Percentiles rank a stretch among this genome's conserved stretches.
These are phyloP conservation scores for Trypanosoma brucei DNA, from an alignment of 208 protist species.

Conservation along the genomic window DNA sequence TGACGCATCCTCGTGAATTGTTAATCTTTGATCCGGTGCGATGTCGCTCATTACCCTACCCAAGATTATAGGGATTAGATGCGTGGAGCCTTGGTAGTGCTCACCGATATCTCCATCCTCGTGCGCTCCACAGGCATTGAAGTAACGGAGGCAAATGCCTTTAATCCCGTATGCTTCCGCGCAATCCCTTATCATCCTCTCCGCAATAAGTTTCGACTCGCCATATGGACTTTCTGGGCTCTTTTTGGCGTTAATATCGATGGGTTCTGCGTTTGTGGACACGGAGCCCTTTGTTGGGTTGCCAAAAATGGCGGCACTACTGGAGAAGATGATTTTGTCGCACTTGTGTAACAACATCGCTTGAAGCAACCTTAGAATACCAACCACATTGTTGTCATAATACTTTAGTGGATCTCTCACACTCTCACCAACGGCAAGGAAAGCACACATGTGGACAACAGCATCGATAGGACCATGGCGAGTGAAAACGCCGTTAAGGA, in stretches of 20 bases:
- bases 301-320: constrained; percentile 94
- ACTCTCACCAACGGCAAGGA: constrained; percentile 93
- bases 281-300: constrained; percentile 20
- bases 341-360: constrained; percentile 88
- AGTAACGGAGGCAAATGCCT: constrained; percentile 95
- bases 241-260: constrained; percentile 50
- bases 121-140: constrained; percentile 97
- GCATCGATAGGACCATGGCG: constrained; percentile 73
- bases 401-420: constrained; percentile 90
- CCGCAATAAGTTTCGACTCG: constrained; percentile 87
- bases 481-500: constrained; percentile 88
- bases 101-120: constrained; percentile 94
- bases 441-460: constrained; percentile 95
- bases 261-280: constrained; percentile 38
- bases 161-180: constrained; percentile 65
- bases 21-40: too few relatives aligned
- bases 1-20: neutral
- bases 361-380: constrained; percentile 90
- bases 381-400: constrained; percentile 96
- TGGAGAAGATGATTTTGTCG: constrained; percentile 96
- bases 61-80: constrained; percentile 96
- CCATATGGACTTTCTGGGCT: constrained; percentile 92
- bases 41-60: constrained; percentile 8
- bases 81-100: constrained; percentile 94
- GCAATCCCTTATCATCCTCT: constrained; percentile 92